These are phyloP conservation scores for Aureobasidium mangrovei DNA, from an alignment of 2,329 filamentous ascomycete species.

Conservation along the genomic window DNA sequence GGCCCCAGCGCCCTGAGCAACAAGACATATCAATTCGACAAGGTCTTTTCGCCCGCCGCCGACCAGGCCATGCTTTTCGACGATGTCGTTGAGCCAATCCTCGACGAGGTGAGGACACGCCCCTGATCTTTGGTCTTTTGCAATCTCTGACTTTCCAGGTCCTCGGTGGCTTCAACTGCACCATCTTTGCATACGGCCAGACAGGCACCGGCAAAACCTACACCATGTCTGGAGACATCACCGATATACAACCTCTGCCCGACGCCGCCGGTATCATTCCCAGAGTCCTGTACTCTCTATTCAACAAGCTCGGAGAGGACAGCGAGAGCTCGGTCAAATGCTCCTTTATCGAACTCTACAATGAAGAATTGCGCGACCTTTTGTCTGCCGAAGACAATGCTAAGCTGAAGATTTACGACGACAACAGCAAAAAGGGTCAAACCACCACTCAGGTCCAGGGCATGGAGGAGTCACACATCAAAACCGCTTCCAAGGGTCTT, in stretches of 20 bases:
- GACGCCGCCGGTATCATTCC: conserved; percentile 94
- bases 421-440: conserved; percentile 77
- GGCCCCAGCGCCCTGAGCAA: conserved; percentile 87
- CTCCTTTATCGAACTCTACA: conserved; percentile 98
- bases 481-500: conserved; percentile 74
- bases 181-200: conserved; percentile 96
- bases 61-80: conserved; percentile 93
- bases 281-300: conserved; percentile 76
- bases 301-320: conserved; percentile 71
- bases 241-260: conserved; percentile 76
- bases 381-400: conserved; percentile 70
- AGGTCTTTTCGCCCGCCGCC: conserved; percentile 89
- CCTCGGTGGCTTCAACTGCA: conserved; percentile 91
- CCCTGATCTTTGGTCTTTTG: not conserved
- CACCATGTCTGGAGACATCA: conserved; percentile 98
- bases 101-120: conserved; percentile 65
- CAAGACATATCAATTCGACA: conserved; percentile 94
- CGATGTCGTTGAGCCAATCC: conserved; percentile 83
- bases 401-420: conserved; percentile 94
- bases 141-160: conserved; percentile 49
- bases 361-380: conserved; percentile 89
- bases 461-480: conserved; percentile 94
- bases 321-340: conserved; percentile 87
- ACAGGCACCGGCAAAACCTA: conserved; percentile 98
- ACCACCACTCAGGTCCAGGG: conserved; percentile 84